Conservation (phyloP, 2,329 filamentous ascomycete species). For the Pseudonectria buxi region DNA sequence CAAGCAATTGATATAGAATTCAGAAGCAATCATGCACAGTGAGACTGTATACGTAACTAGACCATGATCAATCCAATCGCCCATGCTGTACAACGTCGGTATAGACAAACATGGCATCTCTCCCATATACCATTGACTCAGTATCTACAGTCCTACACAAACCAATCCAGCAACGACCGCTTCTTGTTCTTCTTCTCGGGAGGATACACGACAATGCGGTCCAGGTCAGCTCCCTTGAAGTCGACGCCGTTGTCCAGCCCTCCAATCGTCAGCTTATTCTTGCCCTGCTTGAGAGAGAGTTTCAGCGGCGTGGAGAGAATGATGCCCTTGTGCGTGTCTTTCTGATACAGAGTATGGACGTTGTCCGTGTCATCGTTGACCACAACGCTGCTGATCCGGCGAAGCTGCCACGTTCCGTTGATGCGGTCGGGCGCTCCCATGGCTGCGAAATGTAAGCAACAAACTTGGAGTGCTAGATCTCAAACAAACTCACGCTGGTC, state of each 20-base stretch:
- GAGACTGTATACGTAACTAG: no score
- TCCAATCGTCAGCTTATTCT: constrained; percentile 50
- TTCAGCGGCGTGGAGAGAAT: constrained; percentile 51
- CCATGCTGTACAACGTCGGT: no score
- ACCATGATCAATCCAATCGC: no score
- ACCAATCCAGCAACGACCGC: background rate
- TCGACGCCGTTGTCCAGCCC: constrained; percentile 51
- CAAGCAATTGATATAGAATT: no score
- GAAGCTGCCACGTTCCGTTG: constrained; percentile 51
- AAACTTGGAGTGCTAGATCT: background rate
- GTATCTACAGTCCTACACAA: no score
- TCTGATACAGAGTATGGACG: constrained; percentile 44
- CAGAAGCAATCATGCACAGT: no score
- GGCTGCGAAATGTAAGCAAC: constrained; percentile 17
- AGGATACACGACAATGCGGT: constrained; percentile 54
- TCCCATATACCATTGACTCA: no score
- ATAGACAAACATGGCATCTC: no score
- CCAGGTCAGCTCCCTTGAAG: constrained; percentile 51
- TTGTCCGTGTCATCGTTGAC: constrained; percentile 42
- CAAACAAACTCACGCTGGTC: constrained; percentile 33
- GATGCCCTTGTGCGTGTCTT: constrained; percentile 51
- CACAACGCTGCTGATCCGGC: constrained; percentile 53
- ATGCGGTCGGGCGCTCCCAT: constrained; percentile 53
- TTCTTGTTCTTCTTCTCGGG: constrained; percentile 31
- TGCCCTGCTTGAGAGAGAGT: constrained; percentile 45